phyloP scores from a whole-genome alignment of 2,329 filamentous ascomycete genomes.

The Mycocentrospora acerina region DNA sequence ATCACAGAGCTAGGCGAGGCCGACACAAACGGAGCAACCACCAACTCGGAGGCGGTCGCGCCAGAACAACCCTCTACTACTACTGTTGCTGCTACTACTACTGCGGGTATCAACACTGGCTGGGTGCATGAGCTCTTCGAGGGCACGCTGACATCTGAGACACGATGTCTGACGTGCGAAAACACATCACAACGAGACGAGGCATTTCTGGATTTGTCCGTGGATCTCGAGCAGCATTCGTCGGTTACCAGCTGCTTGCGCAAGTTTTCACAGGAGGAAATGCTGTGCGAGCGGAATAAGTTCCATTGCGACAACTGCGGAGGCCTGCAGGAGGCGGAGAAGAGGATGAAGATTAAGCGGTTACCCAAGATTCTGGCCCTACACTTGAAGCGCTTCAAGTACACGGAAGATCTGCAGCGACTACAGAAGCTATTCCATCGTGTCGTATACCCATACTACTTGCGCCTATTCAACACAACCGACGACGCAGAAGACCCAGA shows the following conservation, averaged over 20 bases:
- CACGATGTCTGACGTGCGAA: conserved; percentile 93
- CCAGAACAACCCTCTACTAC: conserved; percentile 20
- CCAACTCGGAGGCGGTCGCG: no score
- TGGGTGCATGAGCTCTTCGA: conserved; percentile 99
- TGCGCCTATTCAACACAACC: conserved; percentile 96
- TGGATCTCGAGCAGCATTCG: conserved; percentile 91
- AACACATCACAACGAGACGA: conserved; percentile 94
- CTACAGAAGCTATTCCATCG: conserved; percentile 96
- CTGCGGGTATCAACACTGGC: no score
- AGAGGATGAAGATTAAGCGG: conserved; percentile 98
- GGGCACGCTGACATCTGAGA: conserved; percentile 91
- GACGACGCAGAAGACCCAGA: conserved; percentile 94
- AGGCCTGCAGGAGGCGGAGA: conserved; percentile 94
- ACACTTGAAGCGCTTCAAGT: conserved; percentile 97
- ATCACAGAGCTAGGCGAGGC: conserved; percentile 42
- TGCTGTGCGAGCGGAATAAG: conserved; percentile 96
- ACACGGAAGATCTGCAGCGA: conserved; percentile 90
- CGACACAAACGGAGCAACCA: conserved; percentile 17
- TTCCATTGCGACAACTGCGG: conserved; percentile 98
- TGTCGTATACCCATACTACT: conserved; percentile 94
- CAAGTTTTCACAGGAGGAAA: conserved; percentile 97
- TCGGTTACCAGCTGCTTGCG: conserved; percentile 93
- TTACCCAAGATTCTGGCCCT: conserved; percentile 88
- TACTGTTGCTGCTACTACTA: no score
- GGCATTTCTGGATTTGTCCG: conserved; percentile 92